Evolutionary conservation across 2,329 filamentous ascomycete species (phyloP).

Genomic region (Hypoxylon sp.): DNA sequence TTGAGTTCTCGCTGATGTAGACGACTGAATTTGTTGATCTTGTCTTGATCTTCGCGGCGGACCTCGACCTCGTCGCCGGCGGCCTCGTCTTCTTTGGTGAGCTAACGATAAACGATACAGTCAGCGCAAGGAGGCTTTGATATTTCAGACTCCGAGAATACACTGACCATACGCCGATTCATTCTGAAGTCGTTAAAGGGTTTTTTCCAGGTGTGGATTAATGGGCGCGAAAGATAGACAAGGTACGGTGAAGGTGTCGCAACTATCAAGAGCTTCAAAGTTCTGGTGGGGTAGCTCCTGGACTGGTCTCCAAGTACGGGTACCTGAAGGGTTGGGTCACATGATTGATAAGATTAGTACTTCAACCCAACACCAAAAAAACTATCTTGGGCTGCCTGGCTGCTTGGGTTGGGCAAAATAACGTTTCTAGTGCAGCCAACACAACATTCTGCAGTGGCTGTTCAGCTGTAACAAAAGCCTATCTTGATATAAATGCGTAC

Average conservation of each 20-base stretch:
- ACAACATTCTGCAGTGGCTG: background rate
- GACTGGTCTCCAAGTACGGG: background rate
- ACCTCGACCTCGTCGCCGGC: constrained; percentile 89
- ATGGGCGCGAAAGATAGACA: constrained; percentile 6
- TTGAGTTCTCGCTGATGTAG: constrained; percentile 86
- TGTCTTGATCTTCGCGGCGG: constrained; percentile 95
- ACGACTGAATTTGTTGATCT: constrained; percentile 97
- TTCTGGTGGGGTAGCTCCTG: constrained; percentile 19
- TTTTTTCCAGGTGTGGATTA: background rate
- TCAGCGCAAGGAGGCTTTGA: constrained; percentile 24
- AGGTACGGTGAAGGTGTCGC: constrained; percentile 14
- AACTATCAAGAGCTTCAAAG: constrained; percentile 15
- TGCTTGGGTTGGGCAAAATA: background rate
- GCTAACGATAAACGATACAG: constrained; percentile 61
- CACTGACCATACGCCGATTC: constrained; percentile 53
- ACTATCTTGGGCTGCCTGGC: too few species aligned
- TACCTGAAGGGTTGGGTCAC: constrained; percentile 28
- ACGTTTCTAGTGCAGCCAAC: background rate
- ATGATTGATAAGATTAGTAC: constrained; percentile 28
- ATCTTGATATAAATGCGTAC: background rate
- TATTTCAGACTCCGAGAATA: background rate
- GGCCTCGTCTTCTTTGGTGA: constrained; percentile 93
- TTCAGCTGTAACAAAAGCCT: background rate
- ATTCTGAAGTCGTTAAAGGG: constrained; percentile 39
- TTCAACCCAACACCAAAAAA: constrained; percentile 1